Base-by-base conservation (phyloP, 78 protist species). In the Trichosphaerium sp. region DNA sequence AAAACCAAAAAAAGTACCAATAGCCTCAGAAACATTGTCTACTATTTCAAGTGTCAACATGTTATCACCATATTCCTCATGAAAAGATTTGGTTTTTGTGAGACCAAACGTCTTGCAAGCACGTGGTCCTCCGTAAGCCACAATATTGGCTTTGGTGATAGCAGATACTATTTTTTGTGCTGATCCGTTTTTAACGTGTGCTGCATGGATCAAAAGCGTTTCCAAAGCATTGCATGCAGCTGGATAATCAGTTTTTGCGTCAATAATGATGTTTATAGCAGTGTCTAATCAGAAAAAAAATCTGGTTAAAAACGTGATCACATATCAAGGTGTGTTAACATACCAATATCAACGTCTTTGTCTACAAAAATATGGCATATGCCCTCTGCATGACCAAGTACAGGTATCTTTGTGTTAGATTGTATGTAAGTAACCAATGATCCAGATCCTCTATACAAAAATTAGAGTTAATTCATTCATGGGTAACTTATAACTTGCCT, bases 331-430 rank as follows among this genome's bases (percentile, higher is more conserved):
- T 23, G 29, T 18, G 1, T 39, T 12, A 78, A 80, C 48, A 3
- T 66, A 2, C 26, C 60, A 0, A 66, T 44, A 28, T 65, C 74
- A 21, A 75, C 72, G 32, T 44, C 62, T 37, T 1, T 74, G 65
- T 83, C 78, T 2, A 80, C 5, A 65, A 69, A 83, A 18, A 75
- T 58, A 41, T 56, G 73, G 49, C 92, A 82, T 31, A 82, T 56
- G 26, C 88, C 88, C 41, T 82, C 95, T 32, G 93, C 84, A 68
- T 90, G 95, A 4, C 93, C 93, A 11, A 90, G 71, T 18, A 88
- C 92, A 15, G 94, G 92, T 28, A 89, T 84, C 21, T 59, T 21
- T 3, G 89, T 74, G 39, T 2, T 10, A 26, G 29, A 2, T 15
- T 64, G 71, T 38, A 80, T 52, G 63, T 31, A 41, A 1, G 5